Evolutionary conservation across 1,284 basidiomycete species (phyloP), one percentile per base, ranked within the genome.

Genomic region (Cryptococcus sp.): DNA sequence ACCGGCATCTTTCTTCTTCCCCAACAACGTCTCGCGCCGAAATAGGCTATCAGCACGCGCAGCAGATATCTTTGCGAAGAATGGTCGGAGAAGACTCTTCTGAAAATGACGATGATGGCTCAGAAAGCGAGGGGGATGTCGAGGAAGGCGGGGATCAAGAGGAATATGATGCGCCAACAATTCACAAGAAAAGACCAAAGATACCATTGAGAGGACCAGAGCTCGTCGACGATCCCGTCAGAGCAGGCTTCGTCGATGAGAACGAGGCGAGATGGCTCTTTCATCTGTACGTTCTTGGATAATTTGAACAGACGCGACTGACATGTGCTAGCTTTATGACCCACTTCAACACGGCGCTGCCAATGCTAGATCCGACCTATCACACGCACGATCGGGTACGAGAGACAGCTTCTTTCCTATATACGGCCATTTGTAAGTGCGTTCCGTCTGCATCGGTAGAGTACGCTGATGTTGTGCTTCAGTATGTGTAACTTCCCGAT

Each of bases 401-500:
- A n/a, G 52, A 59, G 34, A 54, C 52, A 3, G 70, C 70, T 8
- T 53, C 69, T 1, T 72, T 73, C 44, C 59, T 72, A 11, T 70
- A 70, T 54, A 69, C 70, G 5, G 63, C 70, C 6, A 67, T 69
- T 39, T 26, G 69, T 71, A 52, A 58, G 67, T 65, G 17, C 8
- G n/a, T 43, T 4, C 20, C 8, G 34, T n/a, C 17, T 39, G 37
- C 15, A 17, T 51, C 1, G 22, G 11, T 19, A 22, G 45, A 20
- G 25, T 23, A 39, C 16, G 13, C 26, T 25, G 17, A 52, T 25
- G 29, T 34, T 10, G 29, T 13, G 5, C 29, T 5, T 38, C 52
- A 64, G 65, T 73, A 37, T 65, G 65, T 49, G 65, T 70, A 37
- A 63, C 66, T 1, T 70, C 72, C 5, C 63, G 70, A 15, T 70